A percentile compares a stretch with the other conserved stretches of the same genome.
phyloP scores from a whole-genome alignment of 2,329 filamentous ascomycete species.

The Colletotrichum scovillei region DNA sequence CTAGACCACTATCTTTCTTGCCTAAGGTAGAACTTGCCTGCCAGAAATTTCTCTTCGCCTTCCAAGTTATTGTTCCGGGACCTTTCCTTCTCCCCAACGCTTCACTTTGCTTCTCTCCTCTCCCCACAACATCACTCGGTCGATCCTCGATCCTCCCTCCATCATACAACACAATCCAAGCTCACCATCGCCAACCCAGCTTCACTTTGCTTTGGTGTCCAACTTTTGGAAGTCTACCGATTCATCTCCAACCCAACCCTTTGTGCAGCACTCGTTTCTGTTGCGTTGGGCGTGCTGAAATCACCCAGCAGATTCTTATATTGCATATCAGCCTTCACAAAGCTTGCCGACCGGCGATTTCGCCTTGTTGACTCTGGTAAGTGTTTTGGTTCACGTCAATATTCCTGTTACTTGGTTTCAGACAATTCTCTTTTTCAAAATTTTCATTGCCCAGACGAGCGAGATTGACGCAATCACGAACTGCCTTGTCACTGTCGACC shows the following conservation, averaged over 20 bases:
- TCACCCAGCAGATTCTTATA: slow-evolving; percentile 44
- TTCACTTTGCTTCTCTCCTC: background rate
- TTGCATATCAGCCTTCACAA: slow-evolving; percentile 50
- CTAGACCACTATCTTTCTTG: background rate
- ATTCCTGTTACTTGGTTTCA: background rate
- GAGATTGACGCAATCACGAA: background rate
- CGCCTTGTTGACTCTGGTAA: slow-evolving; percentile 4
- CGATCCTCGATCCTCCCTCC: background rate
- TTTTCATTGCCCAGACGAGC: background rate
- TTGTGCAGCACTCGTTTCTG: background rate
- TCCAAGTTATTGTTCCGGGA: background rate
- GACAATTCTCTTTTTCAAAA: background rate
- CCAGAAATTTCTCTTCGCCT: background rate
- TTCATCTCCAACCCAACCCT: background rate
- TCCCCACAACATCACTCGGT: background rate
- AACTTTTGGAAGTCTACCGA: slow-evolving; percentile 28
- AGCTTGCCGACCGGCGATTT: slow-evolving; percentile 37
- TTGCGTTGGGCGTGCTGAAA: background rate
- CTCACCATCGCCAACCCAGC: background rate
- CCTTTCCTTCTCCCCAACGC: background rate
- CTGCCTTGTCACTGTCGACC: no score
- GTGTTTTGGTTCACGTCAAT: background rate
- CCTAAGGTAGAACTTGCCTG: background rate
- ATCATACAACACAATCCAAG: background rate
- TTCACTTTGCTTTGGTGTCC: slow-evolving; percentile 18